Base-by-base conservation (phyloP, 2,329 filamentous ascomycete species). In the Penicillium decumbens region DNA sequence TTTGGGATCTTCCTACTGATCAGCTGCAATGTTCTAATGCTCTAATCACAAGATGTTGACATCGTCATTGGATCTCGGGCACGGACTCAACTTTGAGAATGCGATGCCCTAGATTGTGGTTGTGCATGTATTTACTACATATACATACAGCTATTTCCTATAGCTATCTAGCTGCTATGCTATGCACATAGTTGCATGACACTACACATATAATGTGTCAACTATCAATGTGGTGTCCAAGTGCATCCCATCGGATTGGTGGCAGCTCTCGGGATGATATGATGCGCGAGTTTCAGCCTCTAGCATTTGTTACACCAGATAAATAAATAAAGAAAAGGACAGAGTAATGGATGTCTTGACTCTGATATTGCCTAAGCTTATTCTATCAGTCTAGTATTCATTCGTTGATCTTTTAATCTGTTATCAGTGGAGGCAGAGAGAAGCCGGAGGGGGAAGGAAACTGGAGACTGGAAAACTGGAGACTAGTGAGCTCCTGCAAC, bases 241-340 rank as follows among this genome's bases (percentile, higher is more conserved):
- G n/a, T n/a, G n/a, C n/a, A n/a, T n/a, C n/a, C 13, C 12, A 32
- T n/a, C 46, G 48, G 55, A 59, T 59, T 59, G 57, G 57, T 49
- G 41, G 33, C 38, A 53, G 53, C 51, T 56, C 12, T 43, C 38
- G 49, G 32, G 28, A 50, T 52, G 49, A 55, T 54, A 49, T 51
- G 32, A 35, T 9, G 32, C 9, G 27, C 25, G 8, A 33, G 32
- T 15, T 35, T 10, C 15, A 35, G 32, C 32, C 32, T 35, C 32
- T 8, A 35, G 8, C 18, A 32, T 18, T 32, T 13, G 13, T 32
- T 2, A 4, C 29, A n/a, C 12, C 2, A 32, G 5, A n/a, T 4
- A n/a, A n/a, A n/a, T n/a, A 18, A 18, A 2, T 18, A 18, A 18
- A 18, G 15, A 18, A 32, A n/a, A 32, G n/a, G 29, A 13, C 4